Evolutionary conservation across 768 basidiomycete genomes (phyloP).

Genomic region (Mrakia frigida): DNA sequence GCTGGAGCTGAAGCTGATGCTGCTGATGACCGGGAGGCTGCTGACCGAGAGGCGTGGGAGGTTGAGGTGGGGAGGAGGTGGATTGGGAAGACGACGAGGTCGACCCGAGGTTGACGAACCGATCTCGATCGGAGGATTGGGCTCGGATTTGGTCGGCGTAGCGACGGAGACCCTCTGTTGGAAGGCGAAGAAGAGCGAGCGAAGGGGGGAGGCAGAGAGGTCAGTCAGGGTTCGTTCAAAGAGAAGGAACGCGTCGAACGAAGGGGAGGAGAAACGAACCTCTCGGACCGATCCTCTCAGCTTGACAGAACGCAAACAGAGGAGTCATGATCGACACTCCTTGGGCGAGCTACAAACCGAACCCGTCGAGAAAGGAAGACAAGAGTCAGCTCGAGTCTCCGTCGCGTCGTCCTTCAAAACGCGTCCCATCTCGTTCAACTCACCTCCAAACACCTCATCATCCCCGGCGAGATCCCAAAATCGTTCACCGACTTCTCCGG

Average conservation of each 20-base stretch:
- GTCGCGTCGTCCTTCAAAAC: background rate
- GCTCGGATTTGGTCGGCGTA: background rate
- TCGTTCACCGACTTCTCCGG: conserved; percentile 23
- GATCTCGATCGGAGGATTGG: background rate
- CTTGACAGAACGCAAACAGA: conserved; percentile 25
- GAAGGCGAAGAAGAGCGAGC: background rate
- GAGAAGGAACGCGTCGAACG: background rate
- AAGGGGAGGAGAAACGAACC: background rate
- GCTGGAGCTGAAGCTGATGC: background rate
- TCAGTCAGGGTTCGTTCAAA: background rate
- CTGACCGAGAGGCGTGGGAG: background rate
- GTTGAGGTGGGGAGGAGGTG: background rate
- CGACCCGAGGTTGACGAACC: background rate
- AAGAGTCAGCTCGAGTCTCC: background rate
- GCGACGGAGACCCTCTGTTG: conserved; percentile 13
- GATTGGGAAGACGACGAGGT: background rate
- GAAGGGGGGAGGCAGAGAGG: background rate
- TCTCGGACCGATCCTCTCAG: conserved; percentile 16
- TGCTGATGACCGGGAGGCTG: background rate
- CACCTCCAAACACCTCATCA: conserved; percentile 30
- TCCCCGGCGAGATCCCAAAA: conserved; percentile 24
- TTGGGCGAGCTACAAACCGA: conserved; percentile 16
- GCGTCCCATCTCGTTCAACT: background rate
- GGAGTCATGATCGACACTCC: conserved; percentile 22
- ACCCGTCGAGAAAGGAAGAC: background rate